Conservation (phyloP, 1,139 yeast genomes). For the Pichia sp. region DNA sequence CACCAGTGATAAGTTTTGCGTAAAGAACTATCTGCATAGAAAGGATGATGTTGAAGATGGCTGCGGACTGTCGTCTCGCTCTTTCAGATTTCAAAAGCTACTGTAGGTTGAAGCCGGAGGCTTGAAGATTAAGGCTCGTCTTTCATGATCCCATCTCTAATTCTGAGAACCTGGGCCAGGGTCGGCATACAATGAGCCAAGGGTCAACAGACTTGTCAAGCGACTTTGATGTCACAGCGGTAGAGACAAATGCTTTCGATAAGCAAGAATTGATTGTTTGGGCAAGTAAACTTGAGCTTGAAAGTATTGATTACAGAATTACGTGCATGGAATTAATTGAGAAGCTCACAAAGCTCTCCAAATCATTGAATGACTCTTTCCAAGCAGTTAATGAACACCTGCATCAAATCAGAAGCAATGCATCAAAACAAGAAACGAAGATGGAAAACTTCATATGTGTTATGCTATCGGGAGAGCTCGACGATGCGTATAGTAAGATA, state of each 20-base stretch:
- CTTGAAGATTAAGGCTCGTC: no score
- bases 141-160: no score
- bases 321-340: conserved; percentile 26
- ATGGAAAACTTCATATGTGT: conserved; percentile 6
- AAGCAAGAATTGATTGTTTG: conserved; percentile 30
- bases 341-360: conserved; percentile 11
- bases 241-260: conserved; percentile 10
- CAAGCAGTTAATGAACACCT: conserved; percentile 6
- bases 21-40: no score
- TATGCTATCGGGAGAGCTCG: conserved; percentile 8
- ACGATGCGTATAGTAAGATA: conserved; percentile 4
- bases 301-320: conserved; percentile 34
- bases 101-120: no score
- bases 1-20: no score
- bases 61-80: no score
- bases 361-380: conserved; percentile 12
- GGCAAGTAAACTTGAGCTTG: conserved; percentile 40
- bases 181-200: not conserved
- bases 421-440: conserved; percentile 1
- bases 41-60: no score
- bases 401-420: conserved; percentile 3
- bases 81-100: no score
- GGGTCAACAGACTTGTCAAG: conserved; percentile 10
- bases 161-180: no score
- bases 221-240: conserved; percentile 6